Base-by-base conservation (phyloP, 2,329 filamentous ascomycete genomes). In the Arthrobotrys musiformis region DNA sequence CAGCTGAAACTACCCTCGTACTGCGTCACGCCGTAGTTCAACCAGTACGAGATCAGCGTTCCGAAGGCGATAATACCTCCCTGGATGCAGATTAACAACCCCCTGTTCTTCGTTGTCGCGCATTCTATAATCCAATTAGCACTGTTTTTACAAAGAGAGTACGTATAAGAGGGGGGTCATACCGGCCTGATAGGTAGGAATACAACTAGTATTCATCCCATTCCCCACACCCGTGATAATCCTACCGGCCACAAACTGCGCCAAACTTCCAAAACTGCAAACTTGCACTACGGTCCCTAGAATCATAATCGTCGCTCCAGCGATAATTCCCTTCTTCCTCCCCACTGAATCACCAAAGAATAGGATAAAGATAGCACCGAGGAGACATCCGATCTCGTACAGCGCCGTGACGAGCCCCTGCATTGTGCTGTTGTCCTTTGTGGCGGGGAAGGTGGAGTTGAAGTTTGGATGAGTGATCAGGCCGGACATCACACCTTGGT, bases 21-120 rank as follows among this genome's bases (percentile, higher is more conserved):
- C 79, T 87, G 89, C 2, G 76, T 80, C 28, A 81, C 84, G 19
- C 87, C 88, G 46, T 88, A 86, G 78, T 89, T 88, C 54, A 90
- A 84, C 88, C 88, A 90, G 82, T 89, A 89, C 2, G 85, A 86
- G 22, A 89, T 84, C 80, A 86, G 81, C 11, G 84, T 85, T 50
- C 84, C 84, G 44, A 86, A 86, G 11, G 85, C 85, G 70, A 86
- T 86, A 62, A 83, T 81, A 42, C 84, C 84, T 17, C 85, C 85
- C 79, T 86, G 88, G 56, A 89, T 88, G 81, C 88, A 89, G 79
- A 90, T 89, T 66, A 90, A 82, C 35, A 89, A 85, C 79, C 89
- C 89, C 79, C 88, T 86, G 82, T 89, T 89, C 79, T 86, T 86
- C 0, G 88, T 86, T 40, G 78, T 80, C 5, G 79, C 78, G 28